phyloP scores from a whole-genome alignment of 2,329 filamentous ascomycete species.

The Cryphonectria parasitica region DNA sequence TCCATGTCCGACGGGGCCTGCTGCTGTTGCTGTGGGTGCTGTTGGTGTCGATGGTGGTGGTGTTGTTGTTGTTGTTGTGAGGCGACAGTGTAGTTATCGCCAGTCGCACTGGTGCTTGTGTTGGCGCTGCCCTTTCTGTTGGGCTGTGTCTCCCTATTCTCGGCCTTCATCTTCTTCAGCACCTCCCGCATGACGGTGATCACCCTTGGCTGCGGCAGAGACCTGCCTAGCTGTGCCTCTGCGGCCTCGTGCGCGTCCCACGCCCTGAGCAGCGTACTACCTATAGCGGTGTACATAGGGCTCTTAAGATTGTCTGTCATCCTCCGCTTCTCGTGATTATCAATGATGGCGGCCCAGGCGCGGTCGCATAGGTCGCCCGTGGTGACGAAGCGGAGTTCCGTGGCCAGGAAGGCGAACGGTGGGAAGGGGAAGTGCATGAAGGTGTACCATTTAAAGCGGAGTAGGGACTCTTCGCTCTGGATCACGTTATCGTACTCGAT shows the following conservation, averaged over 20 bases:
- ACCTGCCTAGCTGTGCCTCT: slow-evolving; percentile 48
- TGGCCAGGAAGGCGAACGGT: slow-evolving; percentile 63
- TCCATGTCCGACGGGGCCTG: slow-evolving; percentile 21
- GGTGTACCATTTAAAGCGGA: slow-evolving; percentile 62
- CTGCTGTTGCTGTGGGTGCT: slow-evolving; percentile 21
- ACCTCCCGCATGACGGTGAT: slow-evolving; percentile 53
- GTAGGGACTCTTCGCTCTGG: slow-evolving; percentile 54
- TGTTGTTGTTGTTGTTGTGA: slow-evolving; percentile 21
- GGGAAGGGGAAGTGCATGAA: slow-evolving; percentile 64
- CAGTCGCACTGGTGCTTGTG: background rate
- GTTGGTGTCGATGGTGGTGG: background rate
- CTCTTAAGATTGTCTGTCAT: slow-evolving; percentile 54
- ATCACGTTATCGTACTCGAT: slow-evolving; percentile 63
- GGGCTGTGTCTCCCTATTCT: slow-evolving; percentile 26
- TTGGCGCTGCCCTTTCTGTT: slow-evolving; percentile 24
- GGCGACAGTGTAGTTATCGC: slow-evolving; percentile 12
- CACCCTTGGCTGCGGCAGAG: slow-evolving; percentile 49
- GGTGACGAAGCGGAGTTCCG: slow-evolving; percentile 56
- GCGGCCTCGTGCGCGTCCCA: slow-evolving; percentile 62
- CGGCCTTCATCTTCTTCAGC: slow-evolving; percentile 34
- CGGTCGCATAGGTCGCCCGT: slow-evolving; percentile 61
- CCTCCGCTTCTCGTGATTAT: slow-evolving; percentile 57
- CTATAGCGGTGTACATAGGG: slow-evolving; percentile 62
- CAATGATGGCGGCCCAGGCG: slow-evolving; percentile 60
- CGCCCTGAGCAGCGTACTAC: slow-evolving; percentile 62